Evolutionary conservation across 805 yeast genomes (phyloP).

Genomic region (Osmozyma mogii): DNA sequence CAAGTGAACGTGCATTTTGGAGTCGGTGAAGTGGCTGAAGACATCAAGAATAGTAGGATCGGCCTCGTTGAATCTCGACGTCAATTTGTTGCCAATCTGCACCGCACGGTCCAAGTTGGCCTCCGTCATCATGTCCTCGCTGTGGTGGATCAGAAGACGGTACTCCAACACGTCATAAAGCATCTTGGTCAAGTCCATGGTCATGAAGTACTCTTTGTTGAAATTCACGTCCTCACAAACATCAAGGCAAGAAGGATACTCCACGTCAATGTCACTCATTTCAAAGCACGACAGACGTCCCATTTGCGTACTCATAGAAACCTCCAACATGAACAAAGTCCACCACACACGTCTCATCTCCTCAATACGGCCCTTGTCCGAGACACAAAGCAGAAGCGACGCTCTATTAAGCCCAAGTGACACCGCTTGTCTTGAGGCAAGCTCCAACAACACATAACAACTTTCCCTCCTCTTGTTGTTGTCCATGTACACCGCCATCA

Average conservation of each 20-base stretch:
- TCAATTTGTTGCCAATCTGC: background rate
- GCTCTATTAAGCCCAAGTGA: constrained; percentile 42
- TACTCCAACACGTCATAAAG: constrained; percentile 19
- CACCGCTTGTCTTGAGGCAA: constrained; percentile 40
- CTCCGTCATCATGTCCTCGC: constrained; percentile 26
- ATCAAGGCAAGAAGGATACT: constrained; percentile 10
- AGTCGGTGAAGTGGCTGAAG: constrained; percentile 22
- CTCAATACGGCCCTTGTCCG: constrained; percentile 13
- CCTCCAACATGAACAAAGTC: constrained; percentile 36
- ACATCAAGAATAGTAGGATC: background rate
- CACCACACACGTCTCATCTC: constrained; percentile 37
- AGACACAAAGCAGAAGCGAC: background rate
- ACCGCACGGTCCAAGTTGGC: constrained; percentile 12
- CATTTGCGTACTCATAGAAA: constrained; percentile 15
- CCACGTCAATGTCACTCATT: constrained; percentile 38
- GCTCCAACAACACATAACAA: constrained; percentile 39
- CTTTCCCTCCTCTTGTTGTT: constrained; percentile 40
- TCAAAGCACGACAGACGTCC: constrained; percentile 40
- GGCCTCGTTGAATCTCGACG: background rate
- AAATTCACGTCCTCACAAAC: background rate
- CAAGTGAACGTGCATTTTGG: constrained; percentile 34
- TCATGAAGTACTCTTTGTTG: constrained; percentile 7
- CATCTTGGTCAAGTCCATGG: constrained; percentile 18
- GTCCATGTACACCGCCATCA: constrained; percentile 37
- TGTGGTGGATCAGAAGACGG: constrained; percentile 22